phyloP scores from a whole-genome alignment of 306 rosid species.

The Cajanus cajan region DNA sequence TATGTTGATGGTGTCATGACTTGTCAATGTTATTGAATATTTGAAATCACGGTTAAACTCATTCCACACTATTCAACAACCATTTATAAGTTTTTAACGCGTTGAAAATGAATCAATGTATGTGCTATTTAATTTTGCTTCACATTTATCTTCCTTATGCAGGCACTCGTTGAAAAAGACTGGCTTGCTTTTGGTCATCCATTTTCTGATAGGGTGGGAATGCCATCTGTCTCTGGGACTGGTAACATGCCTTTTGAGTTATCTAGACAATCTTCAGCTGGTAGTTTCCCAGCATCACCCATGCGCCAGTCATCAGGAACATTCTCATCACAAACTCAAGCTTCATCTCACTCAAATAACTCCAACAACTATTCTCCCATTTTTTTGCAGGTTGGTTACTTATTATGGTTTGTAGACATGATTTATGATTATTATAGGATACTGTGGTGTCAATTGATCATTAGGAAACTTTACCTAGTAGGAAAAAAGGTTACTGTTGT shows the following conservation, averaged over 20 bases:
- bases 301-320: constrained; percentile 74
- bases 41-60: constrained; percentile 6
- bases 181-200: constrained; percentile 99
- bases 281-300: constrained; percentile 63
- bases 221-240: constrained; percentile 61
- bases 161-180: constrained; percentile 97
- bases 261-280: constrained; percentile 72
- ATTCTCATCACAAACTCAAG: constrained; percentile 53
- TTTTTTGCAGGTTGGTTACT: constrained; percentile 78
- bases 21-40: background rate
- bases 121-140: constrained; percentile 23
- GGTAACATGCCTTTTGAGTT: constrained; percentile 65
- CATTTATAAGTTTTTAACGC: constrained; percentile 1
- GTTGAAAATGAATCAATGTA: background rate
- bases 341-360: constrained; percentile 67
- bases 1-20: no score
- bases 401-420: background rate
- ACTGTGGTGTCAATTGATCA: background rate
- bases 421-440: background rate
- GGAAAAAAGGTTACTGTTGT: constrained; percentile 7
- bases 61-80: background rate
- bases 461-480: background rate
- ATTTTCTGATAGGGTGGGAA: constrained; percentile 80
- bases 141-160: constrained; percentile 22
- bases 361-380: constrained; percentile 83